Conservation (phyloP, 116 monocot species). For the Cymodocea nodosa region DNA sequence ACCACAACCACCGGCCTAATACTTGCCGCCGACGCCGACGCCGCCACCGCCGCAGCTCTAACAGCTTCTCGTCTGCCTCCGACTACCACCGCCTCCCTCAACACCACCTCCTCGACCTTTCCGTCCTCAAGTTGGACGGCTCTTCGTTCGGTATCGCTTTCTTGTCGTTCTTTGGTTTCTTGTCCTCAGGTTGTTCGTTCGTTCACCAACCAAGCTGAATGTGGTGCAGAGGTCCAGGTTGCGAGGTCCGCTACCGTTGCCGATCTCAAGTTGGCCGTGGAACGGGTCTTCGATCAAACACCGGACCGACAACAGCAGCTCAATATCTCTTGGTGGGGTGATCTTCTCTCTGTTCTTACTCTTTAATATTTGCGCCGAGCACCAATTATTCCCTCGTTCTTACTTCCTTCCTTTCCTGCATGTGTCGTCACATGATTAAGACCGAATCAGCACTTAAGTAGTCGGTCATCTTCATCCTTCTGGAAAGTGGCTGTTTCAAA, state of each 20-base stretch:
- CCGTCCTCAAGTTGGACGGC: constrained; percentile 17
- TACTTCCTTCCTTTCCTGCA: background rate
- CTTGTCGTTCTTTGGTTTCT: background rate
- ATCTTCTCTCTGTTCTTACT: too few relatives aligned
- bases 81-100: constrained; percentile 9
- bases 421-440: too few relatives aligned
- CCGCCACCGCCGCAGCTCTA: constrained; percentile 1
- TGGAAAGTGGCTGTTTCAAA: too few relatives aligned
- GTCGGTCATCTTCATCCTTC: too few relatives aligned
- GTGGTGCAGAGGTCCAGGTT: constrained; percentile 12
- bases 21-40: too few relatives aligned
- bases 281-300: constrained; percentile 5
- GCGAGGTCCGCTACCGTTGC: constrained; percentile 7
- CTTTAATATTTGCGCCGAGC: too few relatives aligned
- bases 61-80: constrained; percentile 5
- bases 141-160: constrained; percentile 17
- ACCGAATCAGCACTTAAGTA: too few relatives aligned
- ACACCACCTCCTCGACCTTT: constrained; percentile 9
- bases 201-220: background rate
- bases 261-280: constrained; percentile 14
- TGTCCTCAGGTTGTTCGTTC: background rate
- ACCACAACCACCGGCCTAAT: too few relatives aligned
- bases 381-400: background rate
- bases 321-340: constrained; percentile 9
- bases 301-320: background rate